Conservation (phyloP, 192 early-diverging fungal genomes). For the Coemansia sp. region DNA sequence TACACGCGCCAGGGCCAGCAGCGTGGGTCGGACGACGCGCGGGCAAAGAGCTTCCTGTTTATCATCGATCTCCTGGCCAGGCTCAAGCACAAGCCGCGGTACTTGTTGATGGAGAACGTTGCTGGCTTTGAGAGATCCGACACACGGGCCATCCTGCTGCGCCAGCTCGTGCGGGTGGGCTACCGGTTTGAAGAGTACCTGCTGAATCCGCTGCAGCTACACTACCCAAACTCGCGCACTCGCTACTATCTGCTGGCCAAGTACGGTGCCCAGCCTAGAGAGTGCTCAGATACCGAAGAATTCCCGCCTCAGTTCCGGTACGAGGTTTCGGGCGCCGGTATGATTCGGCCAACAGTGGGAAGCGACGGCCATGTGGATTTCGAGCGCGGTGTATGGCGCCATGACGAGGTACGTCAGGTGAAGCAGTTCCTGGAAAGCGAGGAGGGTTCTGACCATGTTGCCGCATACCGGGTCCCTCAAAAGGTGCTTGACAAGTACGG, state of each 20-base stretch:
- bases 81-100: conserved; percentile 52
- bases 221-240: conserved; percentile 73
- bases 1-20: conserved; percentile 69
- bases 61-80: conserved; percentile 59
- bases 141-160: conserved; percentile 55
- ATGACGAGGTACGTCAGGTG: conserved; percentile 40
- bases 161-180: conserved; percentile 48
- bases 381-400: conserved; percentile 40
- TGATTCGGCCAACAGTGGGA: conserved; percentile 36
- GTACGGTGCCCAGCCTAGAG: conserved; percentile 7
- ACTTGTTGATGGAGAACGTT: conserved; percentile 75
- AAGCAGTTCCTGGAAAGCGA: conserved; percentile 35
- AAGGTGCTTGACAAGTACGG: conserved; percentile 30
- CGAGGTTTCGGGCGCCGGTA: conserved; percentile 17
- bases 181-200: conserved; percentile 69
- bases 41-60: conserved; percentile 70
- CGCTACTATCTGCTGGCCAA: conserved; percentile 66
- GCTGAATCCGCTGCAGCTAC: conserved; percentile 66
- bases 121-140: conserved; percentile 70
- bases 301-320: conserved; percentile 36
- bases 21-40: conserved; percentile 62
- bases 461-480: conserved; percentile 10
- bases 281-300: conserved; percentile 8
- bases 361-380: conserved; percentile 35
- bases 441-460: conserved; percentile 5